A percentile compares a stretch with the other conserved stretches of the same genome.
These are phyloP conservation scores for Pseudogymnoascus sp. DNA, from an alignment of 2,329 filamentous ascomycete species.

Conservation along the genomic window DNA sequence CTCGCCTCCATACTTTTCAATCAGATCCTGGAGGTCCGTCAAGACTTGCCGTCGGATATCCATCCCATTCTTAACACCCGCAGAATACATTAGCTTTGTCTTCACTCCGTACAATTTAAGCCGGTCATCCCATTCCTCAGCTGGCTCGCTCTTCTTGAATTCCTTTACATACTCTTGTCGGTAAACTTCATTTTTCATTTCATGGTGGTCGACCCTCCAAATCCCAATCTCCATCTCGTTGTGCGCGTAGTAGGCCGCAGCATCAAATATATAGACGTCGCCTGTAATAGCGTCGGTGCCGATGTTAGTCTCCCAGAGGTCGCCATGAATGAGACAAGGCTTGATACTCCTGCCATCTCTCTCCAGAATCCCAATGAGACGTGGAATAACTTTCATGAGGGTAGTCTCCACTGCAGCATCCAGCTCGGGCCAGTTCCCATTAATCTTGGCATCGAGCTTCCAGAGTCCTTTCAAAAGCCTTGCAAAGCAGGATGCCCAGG, in stretches of 20 bases:
- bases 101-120: conserved; percentile 23
- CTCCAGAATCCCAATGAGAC: conserved; percentile 17
- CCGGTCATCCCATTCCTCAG: conserved; percentile 28
- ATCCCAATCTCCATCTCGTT: conserved; percentile 22
- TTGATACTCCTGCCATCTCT: conserved; percentile 15
- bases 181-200: conserved; percentile 10
- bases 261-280: conserved; percentile 18
- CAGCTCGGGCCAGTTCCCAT: conserved; percentile 20
- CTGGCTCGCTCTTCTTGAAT: conserved; percentile 19
- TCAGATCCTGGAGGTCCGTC: background rate
- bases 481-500: conserved; percentile 31
- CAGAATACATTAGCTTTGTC: background rate
- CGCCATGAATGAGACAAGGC: conserved; percentile 19
- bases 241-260: conserved; percentile 24
- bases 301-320: conserved; percentile 21
- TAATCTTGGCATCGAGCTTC: conserved; percentile 21
- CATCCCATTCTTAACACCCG: background rate
- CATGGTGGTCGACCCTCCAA: conserved; percentile 11
- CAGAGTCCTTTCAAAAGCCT: conserved; percentile 27
- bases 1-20: background rate
- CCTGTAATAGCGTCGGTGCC: conserved; percentile 10
- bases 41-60: background rate
- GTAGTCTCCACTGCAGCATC: conserved; percentile 22
- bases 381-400: conserved; percentile 17
- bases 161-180: conserved; percentile 13